Conservation (phyloP, 306 rosid genomes). For the Parietaria judaica region DNA sequence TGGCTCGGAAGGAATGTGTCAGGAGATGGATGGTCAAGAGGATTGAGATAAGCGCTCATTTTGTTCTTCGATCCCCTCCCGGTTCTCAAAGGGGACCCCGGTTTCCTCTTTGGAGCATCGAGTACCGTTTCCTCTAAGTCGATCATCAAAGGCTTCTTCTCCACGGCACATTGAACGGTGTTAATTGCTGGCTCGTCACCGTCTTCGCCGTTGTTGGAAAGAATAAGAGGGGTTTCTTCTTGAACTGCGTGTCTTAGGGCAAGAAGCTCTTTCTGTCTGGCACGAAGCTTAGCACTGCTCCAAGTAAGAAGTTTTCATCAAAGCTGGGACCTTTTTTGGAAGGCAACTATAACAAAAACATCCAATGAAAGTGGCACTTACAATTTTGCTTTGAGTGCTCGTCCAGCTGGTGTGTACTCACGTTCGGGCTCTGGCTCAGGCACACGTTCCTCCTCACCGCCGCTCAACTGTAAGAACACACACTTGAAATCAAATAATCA, state of each 20-base stretch:
- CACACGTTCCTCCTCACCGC: conserved; percentile 69
- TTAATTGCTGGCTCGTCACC: conserved; percentile 41
- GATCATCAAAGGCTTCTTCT: conserved; percentile 39
- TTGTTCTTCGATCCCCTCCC: conserved; percentile 45
- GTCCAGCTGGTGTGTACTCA: conserved; percentile 96
- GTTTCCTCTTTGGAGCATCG: conserved; percentile 41
- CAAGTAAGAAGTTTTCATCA: conserved; percentile 13
- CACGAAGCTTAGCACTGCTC: conserved; percentile 86
- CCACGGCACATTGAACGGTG: conserved; percentile 38
- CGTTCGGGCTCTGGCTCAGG: conserved; percentile 90
- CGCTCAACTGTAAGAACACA: conserved; percentile 53
- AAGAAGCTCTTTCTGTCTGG: conserved; percentile 80
- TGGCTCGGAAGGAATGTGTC: conserved; percentile 56
- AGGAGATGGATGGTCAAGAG: conserved; percentile 35
- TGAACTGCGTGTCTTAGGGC: conserved; percentile 49
- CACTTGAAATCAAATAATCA: conserved; percentile 13
- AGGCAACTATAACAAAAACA: background rate
- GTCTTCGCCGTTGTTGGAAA: conserved; percentile 33
- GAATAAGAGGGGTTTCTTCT: conserved; percentile 35
- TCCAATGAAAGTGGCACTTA: conserved; percentile 35
- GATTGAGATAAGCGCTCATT: conserved; percentile 41
- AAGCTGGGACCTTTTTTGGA: no score
- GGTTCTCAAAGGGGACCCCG: conserved; percentile 45
- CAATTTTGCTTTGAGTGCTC: conserved; percentile 80
- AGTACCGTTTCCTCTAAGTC: conserved; percentile 52